Evolutionary conservation across 2,329 filamentous ascomycete species (phyloP).

Genomic region (Fusarium continuum): DNA sequence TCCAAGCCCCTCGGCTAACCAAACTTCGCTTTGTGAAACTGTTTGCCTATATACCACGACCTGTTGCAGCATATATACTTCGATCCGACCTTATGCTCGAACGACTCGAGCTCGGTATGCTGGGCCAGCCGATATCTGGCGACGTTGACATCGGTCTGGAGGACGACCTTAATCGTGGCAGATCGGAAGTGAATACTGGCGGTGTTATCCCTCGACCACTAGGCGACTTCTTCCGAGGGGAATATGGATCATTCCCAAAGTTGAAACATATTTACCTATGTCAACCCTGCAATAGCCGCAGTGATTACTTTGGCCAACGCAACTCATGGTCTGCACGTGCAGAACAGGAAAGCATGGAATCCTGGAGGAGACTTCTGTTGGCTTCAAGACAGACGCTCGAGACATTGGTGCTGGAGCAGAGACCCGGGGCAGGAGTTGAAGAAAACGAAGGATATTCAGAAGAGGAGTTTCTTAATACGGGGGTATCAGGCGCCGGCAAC

Average conservation of each 20-base stretch:
- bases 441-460: slow-evolving; percentile 15
- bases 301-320: slow-evolving; percentile 14
- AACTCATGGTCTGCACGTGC: slow-evolving; percentile 13
- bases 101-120: slow-evolving; percentile 23
- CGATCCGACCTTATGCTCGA: not conserved
- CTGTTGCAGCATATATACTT: slow-evolving; percentile 5
- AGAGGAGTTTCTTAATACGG: slow-evolving; percentile 11
- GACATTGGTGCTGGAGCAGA: slow-evolving; percentile 25
- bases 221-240: not conserved
- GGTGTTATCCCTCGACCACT: slow-evolving; percentile 14
- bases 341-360: not conserved
- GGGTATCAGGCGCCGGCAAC: not conserved
- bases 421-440: slow-evolving; percentile 6
- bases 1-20: not conserved
- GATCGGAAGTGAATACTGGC: rapidly evolving
- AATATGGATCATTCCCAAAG: not conserved
- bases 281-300: not conserved
- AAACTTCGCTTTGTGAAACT: slow-evolving; percentile 21
- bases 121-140: slow-evolving; percentile 1
- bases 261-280: slow-evolving; percentile 11
- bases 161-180: not conserved
- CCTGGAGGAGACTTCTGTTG: not conserved
- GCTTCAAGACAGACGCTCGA: slow-evolving; percentile 2
- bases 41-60: slow-evolving; percentile 14
- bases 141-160: not conserved